Evolutionary conservation across 2,329 filamentous ascomycete species (phyloP), one percentile per base, ranked within the genome.

Genomic region (Ascochyta rabiei): DNA sequence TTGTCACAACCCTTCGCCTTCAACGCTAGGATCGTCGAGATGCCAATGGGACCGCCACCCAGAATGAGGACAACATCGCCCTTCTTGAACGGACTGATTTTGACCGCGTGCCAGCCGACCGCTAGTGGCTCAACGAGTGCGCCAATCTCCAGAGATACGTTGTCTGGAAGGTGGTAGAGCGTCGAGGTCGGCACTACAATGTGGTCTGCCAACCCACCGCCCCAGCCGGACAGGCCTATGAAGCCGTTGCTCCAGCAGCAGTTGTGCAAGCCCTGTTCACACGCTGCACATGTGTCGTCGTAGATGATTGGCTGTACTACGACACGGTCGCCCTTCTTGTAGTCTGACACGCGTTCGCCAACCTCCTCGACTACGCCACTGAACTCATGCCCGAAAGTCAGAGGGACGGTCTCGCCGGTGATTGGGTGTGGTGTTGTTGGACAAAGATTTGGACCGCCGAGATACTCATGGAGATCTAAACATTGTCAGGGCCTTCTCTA

Each of bases 71-170:
- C 80, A 0, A 76, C 68, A 50, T 82, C 75, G 16, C 76, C 78
- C 5, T 71, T 64, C 58, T 80, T 79, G 70, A 79, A 81, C 0
- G 78, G 77, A 33, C 79, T 81, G 47, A 80, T 75, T 41, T 80
- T 79, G 30, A 84, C 80, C 2, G 81, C 81, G 60, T 84, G 82
- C 81, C 81, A 84, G 16, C 80, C 82, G 1, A 85, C 82, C 4
- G 82, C 76, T 0, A 84, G 71, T 2, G 82, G 82, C 62, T 84
- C 82, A 39, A 84, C 76, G 26, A 84, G 73, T 0, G 82, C 82
- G 55, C 77, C 81, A 21, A 83, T 74, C 40, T 84, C 80, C 13
- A 84, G 67, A 3, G 78, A 74, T 1, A 84, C 77, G 41, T 81
- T 81, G 51, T 82, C 79, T 4, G 82, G 82, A 4, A 83, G 68